Evolutionary conservation across 345 rosid genomes (phyloP), one percentile per base, ranked within the genome.

Genomic region (Orychophragmus violaceus): DNA sequence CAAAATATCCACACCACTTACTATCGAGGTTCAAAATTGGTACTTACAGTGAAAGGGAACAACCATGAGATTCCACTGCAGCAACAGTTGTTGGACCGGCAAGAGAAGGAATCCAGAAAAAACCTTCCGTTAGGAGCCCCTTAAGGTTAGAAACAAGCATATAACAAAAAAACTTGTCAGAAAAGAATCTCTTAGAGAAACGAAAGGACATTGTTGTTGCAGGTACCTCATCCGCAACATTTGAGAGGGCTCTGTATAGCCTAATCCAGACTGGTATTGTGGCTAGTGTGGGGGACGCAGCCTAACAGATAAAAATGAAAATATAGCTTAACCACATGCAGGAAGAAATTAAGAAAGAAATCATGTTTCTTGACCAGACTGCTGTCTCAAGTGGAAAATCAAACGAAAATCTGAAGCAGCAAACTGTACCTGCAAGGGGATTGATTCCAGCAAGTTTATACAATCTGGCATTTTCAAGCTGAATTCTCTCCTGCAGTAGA

Each of bases 221-320:
- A 27, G 14, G 9, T 75, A 94, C 99, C 95, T 94, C 97, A 55
- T 90, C 79, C 0, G 97, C 99, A 49, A 94, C 99, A 66, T 94
- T 90, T 19, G 97, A 94, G 76, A 94, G 94, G 70, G 99, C 99
- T 80, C 99, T 85, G 69, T 94, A 94, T 17, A 94, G 81, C 30
- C 99, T 97, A 71, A 94, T 88, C 97, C 99, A 94, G 22, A 90
- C 94, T 1, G 97, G 99, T 74, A 94, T 90, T 3, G 99, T 94
- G 19, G 92, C 97, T 73, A 94, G 96, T 2, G 99, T 94, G 29
- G 97, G 97, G 99, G 39, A 94, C 78, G 75, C 96, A 88, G 27
- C 99, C 99, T 94, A 72, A 33, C 17, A 53, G 27, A 52, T 37
- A 12, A 5, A 48, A 67, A 18, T 19, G 18, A 74, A 55, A 14